Base-by-base conservation (phyloP, 1,139 yeast genomes). In the Yamadazyma trypodendri region DNA sequence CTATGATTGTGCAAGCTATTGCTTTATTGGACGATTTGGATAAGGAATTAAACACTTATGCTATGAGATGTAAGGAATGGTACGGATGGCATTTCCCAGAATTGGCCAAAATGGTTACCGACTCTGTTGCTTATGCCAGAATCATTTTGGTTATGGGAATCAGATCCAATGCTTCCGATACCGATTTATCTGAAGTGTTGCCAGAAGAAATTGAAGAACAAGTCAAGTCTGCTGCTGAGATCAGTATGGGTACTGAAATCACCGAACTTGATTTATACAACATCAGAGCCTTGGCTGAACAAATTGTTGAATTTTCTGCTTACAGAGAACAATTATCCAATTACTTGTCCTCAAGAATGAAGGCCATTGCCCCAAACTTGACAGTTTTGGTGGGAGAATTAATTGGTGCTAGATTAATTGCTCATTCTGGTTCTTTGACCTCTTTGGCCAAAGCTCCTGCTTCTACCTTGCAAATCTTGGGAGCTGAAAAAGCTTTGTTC, bases 61-160 rank as follows among this genome's bases (percentile, higher is more conserved):
- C 97, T 47, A 92, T 92, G 98, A 84, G 98, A 75, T 90, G 87
- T 60, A 92, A 92, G 77, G 98, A 92, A 72, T 92, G 98, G 98
- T 92, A 92, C 69, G 97, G 97, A 52, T 92, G 98, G 98, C 98
- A 92, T 67, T 92, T 92, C 81, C 98, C 98, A 42, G 98, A 92
- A 72, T 81, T 92, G 74, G 96, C 97, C 54, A 89, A 88, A 72
- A 79, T 92, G 63, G 92, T 89, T 47, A 83, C 88, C 52, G 98
- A 92, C 67, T 90, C 96, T 51, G 94, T 87, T 58, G 95, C 96
- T 38, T 90, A 81, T 63, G 95, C 95, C 43, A 84, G 94, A 74
- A 86, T 89, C 54, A 87, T 92, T 58, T 78, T 88, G 68, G 77
- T 84, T 54, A 89, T 92, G 97, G 98, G 98, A 51, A 72, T 87